Conservation (phyloP, 352 stramenopile genomes). For the Pythium utonaiense region DNA sequence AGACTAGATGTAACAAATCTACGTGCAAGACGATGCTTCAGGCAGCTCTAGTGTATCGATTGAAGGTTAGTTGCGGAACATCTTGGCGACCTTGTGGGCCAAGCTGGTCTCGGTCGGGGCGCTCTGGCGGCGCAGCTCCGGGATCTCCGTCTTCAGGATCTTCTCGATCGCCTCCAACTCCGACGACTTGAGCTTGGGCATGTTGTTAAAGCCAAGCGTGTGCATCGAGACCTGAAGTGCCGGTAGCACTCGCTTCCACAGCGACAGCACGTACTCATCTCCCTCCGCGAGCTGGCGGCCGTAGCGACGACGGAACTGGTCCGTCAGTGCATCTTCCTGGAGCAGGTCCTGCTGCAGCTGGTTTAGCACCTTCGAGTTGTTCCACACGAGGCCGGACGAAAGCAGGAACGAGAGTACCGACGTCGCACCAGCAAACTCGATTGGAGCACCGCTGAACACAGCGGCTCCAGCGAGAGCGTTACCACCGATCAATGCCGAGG, state of each 20-base stretch:
- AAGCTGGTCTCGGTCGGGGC: slow-evolving; percentile 75
- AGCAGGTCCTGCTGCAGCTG: slow-evolving; percentile 87
- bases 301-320: slow-evolving; percentile 93
- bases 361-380: slow-evolving; percentile 84
- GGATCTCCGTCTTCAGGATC: slow-evolving; percentile 89
- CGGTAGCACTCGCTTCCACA: slow-evolving; percentile 91
- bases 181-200: slow-evolving; percentile 80
- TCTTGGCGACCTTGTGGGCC: slow-evolving; percentile 83
- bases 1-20: background rate
- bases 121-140: slow-evolving; percentile 82
- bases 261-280: slow-evolving; percentile 95
- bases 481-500: slow-evolving; percentile 57
- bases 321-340: slow-evolving; percentile 83
- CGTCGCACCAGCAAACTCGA: slow-evolving; percentile 81
- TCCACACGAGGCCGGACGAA: slow-evolving; percentile 86
- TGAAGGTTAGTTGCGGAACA: slow-evolving; percentile 46
- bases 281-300: slow-evolving; percentile 93
- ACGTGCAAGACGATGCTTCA: too few species aligned
- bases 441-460: slow-evolving; percentile 70
- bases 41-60: background rate
- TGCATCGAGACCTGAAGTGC: slow-evolving; percentile 81
- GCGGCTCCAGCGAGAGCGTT: slow-evolving; percentile 72
- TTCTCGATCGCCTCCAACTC: slow-evolving; percentile 87
- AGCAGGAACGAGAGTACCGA: slow-evolving; percentile 75
- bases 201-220: slow-evolving; percentile 78